These are phyloP conservation scores for Coniochaeta sp. DNA, from an alignment of 2,329 filamentous ascomycete genomes.

Conservation along the genomic window DNA sequence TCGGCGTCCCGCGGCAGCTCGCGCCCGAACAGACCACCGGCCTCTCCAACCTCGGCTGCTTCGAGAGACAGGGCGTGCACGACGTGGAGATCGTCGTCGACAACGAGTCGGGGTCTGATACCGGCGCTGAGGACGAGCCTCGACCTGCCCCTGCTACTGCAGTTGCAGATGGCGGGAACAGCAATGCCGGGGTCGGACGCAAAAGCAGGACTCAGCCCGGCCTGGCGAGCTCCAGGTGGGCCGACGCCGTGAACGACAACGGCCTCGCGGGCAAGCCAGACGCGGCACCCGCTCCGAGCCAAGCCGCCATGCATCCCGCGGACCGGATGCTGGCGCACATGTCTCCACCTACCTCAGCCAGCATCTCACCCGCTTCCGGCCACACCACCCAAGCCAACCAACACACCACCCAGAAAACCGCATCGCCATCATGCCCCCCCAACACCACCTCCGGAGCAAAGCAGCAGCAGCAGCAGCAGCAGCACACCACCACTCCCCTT, in stretches of 20 bases:
- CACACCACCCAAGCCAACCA: neutral
- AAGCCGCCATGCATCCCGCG: neutral
- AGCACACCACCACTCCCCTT: neutral
- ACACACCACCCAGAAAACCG: neutral
- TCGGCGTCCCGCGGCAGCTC: constrained; percentile 35
- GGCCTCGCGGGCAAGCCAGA: neutral
- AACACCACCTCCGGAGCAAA: neutral
- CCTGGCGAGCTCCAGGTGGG: neutral
- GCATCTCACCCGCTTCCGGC: neutral
- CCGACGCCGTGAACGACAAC: constrained; percentile 7
- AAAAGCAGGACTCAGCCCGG: neutral
- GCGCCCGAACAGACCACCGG: constrained; percentile 26
- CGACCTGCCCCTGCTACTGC: neutral
- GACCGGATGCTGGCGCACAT: constrained; percentile 7
- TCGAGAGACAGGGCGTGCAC: constrained; percentile 16
- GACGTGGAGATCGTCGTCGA: constrained; percentile 15
- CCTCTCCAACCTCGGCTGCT: constrained; percentile 30
- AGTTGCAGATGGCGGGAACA: neutral
- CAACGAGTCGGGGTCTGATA: neutral
- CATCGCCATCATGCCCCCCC: neutral
- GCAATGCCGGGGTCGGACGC: neutral
- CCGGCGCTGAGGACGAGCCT: neutral
- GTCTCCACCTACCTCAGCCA: neutral
- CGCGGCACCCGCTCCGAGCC: neutral
- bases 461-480: too few relatives aligned